Base-by-base conservation (phyloP, 2,329 filamentous ascomycete genomes). In the Aspergillus awamori region DNA sequence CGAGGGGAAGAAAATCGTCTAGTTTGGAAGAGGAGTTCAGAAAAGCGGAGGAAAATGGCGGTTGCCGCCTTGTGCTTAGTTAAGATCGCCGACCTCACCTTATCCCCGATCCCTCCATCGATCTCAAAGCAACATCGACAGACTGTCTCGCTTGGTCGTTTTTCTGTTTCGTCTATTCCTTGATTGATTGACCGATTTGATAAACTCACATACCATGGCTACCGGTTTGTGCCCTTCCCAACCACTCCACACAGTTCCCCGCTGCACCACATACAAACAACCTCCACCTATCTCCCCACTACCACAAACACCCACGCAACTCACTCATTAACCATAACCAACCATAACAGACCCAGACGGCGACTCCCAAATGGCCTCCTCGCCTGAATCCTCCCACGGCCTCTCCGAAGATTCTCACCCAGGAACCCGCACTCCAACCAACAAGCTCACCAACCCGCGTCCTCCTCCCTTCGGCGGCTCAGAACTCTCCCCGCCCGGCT, bases 321-420 rank as follows among this genome's bases (percentile, higher is more conserved):
- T 20, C 33, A 15, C 7, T 36, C 10, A 24, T 22, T 45, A 45
- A 47, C 5, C 20, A 41, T 38, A 5, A 24, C 67, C 17, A 45
- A 47, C 5, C 20, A 41, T 38, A 3, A 24, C 67, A 81, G 83
- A 86, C 69, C 72, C 69, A 67, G 83, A 85, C 72, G 82, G 83
- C 48, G 84, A 86, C 75, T 84, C 81, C 30, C 82, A 81, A 62
- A 86, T 86, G 84, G 79, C 81, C 63, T 84, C 81, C 48, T 79
- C 79, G 13, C 73, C 75, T 26, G 76, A 76, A 54, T 74, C 74
- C 43, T 73, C 76, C 52, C 71, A 69, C 22, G 62, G 64, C 61
- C 73, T 67, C 24, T 81, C 81, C 61, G 79, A 80, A n/a, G 72
- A 73, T 26, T 63, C 69, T 26, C 69, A 70, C 6, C 63, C 70